phyloP scores from a whole-genome alignment of 768 basidiomycete species.

The Austroboletus eburneus region DNA sequence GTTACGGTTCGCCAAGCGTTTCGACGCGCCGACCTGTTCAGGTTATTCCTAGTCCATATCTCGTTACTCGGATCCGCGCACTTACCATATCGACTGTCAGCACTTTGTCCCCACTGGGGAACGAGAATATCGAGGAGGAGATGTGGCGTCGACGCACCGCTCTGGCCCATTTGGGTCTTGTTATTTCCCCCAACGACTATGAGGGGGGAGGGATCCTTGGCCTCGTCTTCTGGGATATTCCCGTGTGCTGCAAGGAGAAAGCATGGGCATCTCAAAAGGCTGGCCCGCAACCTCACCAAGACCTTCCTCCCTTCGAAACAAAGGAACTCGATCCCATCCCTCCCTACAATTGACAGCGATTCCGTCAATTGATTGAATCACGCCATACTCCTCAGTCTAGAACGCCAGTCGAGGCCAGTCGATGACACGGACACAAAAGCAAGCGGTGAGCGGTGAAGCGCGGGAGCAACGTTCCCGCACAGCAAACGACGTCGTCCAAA shows the following conservation, averaged over 20 bases:
- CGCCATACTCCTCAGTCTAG: too few species aligned
- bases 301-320: background rate
- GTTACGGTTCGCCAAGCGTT: background rate
- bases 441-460: background rate
- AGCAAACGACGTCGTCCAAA: constrained; percentile 4
- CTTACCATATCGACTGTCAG: background rate
- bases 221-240: constrained; percentile 3
- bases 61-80: constrained; percentile 1
- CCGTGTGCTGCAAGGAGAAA: background rate
- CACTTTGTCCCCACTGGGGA: background rate
- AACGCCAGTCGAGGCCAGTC: background rate
- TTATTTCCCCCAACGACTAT: background rate
- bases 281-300: background rate
- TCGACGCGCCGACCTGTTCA: background rate
- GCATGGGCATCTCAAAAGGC: background rate
- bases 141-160: constrained; percentile 5
- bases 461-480: constrained; percentile 9
- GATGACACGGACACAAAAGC: background rate
- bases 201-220: background rate
- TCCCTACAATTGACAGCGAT: too few species aligned
- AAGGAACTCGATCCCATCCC: too few species aligned
- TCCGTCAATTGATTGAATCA: too few species aligned
- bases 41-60: constrained; percentile 1
- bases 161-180: background rate
- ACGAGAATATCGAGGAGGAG: background rate